These are phyloP conservation scores for Leptographium lundbergii DNA, from an alignment of 2,329 filamentous ascomycete species.

Conservation along the genomic window DNA sequence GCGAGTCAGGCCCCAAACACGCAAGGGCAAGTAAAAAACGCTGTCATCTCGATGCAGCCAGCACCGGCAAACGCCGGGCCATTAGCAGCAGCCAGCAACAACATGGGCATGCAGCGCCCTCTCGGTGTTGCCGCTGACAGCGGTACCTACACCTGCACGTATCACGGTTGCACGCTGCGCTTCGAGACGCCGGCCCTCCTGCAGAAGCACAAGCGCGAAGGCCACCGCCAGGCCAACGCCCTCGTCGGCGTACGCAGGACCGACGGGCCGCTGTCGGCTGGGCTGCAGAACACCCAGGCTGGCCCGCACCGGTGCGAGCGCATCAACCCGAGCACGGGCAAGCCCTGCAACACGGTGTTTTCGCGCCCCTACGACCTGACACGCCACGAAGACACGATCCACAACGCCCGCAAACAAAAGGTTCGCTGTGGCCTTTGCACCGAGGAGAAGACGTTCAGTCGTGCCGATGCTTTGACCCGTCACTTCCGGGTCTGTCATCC, in stretches of 20 bases:
- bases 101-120: slow-evolving; percentile 32
- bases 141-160: slow-evolving; percentile 92
- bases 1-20: neutral
- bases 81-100: slow-evolving; percentile 15
- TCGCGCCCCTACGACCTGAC: slow-evolving; percentile 94
- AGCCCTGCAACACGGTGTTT: slow-evolving; percentile 89
- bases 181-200: slow-evolving; percentile 80
- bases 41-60: slow-evolving; percentile 25
- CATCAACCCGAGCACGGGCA: slow-evolving; percentile 88
- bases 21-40: neutral
- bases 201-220: slow-evolving; percentile 92
- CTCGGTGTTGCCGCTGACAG: slow-evolving; percentile 56
- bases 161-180: slow-evolving; percentile 76
- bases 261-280: slow-evolving; percentile 31
- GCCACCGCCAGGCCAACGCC: slow-evolving; percentile 63
- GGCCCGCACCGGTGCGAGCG: slow-evolving; percentile 88
- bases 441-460: slow-evolving; percentile 93
- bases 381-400: slow-evolving; percentile 92
- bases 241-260: slow-evolving; percentile 24
- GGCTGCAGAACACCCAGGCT: slow-evolving; percentile 69
- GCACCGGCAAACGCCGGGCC: slow-evolving; percentile 23
- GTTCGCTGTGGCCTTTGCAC: slow-evolving; percentile 86
- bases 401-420: slow-evolving; percentile 89
- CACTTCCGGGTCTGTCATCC: slow-evolving; percentile 94
- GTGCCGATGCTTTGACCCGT: slow-evolving; percentile 84